Conservation (phyloP, 306 rosid species). For the Leucaena leucocephala region DNA sequence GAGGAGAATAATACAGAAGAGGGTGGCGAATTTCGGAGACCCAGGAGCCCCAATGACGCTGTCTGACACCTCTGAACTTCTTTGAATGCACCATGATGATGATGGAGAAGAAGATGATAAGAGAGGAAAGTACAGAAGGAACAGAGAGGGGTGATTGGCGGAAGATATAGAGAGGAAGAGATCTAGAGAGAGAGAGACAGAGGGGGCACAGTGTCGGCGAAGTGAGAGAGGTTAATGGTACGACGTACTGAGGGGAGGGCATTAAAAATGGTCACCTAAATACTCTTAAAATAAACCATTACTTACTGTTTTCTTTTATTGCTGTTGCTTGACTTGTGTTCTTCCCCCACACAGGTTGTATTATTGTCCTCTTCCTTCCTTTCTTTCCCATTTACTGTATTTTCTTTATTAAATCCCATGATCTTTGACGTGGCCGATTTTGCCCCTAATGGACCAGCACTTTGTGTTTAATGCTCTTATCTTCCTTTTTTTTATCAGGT, state of each 20-base stretch:
- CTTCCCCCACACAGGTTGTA: neutral
- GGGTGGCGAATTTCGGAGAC: slow-evolving; percentile 99
- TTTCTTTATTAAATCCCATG: no score
- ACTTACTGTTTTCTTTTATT: slow-evolving; percentile 23
- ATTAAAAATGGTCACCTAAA: slow-evolving; percentile 50
- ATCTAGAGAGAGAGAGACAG: neutral
- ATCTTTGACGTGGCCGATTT: no score
- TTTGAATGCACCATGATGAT: slow-evolving; percentile 82
- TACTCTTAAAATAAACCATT: neutral
- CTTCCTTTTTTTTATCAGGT: no score
- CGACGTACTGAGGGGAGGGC: neutral
- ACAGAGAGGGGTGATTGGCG: neutral
- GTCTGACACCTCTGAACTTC: slow-evolving; percentile 99
- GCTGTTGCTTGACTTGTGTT: slow-evolving; percentile 36
- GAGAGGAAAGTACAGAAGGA: slow-evolving; percentile 37
- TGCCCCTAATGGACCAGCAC: no score
- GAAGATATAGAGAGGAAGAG: slow-evolving; percentile 25
- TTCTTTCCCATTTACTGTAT: no score
- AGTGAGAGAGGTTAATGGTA: neutral
- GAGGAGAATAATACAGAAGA: slow-evolving; percentile 54
- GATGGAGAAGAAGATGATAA: neutral
- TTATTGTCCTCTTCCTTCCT: neutral
- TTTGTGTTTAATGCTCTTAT: neutral
- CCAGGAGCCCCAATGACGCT: slow-evolving; percentile 99
- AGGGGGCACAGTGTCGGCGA: slow-evolving; percentile 47